Percentiles rank a stretch among this genome's conserved stretches.
phyloP scores from a whole-genome alignment of 306 rosid species.

The Luffa acutangula region DNA sequence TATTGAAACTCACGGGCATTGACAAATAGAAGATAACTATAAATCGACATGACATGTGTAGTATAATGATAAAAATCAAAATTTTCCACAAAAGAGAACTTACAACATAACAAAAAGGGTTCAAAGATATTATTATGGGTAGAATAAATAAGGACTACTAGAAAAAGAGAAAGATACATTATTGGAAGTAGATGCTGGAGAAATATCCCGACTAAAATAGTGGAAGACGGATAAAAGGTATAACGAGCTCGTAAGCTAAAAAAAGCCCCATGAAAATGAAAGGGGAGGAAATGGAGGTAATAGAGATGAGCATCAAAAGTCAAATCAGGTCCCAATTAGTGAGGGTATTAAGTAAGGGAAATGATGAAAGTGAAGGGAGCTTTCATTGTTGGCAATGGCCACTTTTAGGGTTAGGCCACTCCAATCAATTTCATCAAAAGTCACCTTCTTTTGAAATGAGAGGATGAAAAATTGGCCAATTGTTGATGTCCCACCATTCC shows the following conservation, averaged over 20 bases:
- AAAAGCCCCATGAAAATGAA: neutral
- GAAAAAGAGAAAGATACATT: too few relatives aligned
- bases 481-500: neutral
- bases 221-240: neutral
- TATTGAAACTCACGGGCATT: too few relatives aligned
- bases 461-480: neutral
- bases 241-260: neutral
- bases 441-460: neutral
- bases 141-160: too few relatives aligned
- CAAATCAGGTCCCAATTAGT: neutral
- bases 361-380: neutral
- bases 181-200: neutral
- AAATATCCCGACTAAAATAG: neutral
- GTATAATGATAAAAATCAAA: too few relatives aligned
- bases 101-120: too few relatives aligned
- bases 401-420: neutral
- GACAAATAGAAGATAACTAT: too few relatives aligned
- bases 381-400: neutral
- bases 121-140: too few relatives aligned
- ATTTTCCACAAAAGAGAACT: too few relatives aligned
- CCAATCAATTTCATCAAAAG: neutral
- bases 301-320: neutral
- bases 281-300: neutral
- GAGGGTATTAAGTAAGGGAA: neutral
- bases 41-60: too few relatives aligned